Evolutionary conservation across 208 protist species (phyloP), one percentile per base, ranked within the genome.

Genomic region (Plasmodiophora brassicae): DNA sequence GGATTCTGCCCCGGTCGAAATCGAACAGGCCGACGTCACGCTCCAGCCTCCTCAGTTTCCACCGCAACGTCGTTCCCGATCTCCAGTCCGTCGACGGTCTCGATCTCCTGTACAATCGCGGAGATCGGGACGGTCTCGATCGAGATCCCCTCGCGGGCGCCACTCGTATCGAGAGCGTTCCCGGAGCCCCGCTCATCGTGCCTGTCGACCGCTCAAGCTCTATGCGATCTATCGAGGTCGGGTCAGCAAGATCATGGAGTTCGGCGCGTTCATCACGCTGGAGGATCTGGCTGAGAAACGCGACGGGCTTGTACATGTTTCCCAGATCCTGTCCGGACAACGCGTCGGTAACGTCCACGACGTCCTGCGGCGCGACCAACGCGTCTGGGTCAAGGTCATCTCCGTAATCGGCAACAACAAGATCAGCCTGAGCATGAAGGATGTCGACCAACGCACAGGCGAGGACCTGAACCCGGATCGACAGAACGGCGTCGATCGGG

Each of bases 351-450:
- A 85, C 50, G 8, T 87, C 88, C 14, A 46, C 89, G n/a, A 53
- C 85, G 22, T 88, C 0, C 89, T 96, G 54, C 92, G 93, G 84
- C 78, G 91, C 28, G 83, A 88, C 85, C 89, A 96, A 53, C 0
- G 0, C 1, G 93, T 95, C 36, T 94, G 92, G 46, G 94, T 96
- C 0, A 96, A 97, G 87, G 90, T 97, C 1, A 83, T 94, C 71
- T 87, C 88, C 22, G 25, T 57, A 14, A 87, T 93, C 0, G 71
- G 89, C 0, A 93, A 92, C 57, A 85, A 71, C 44, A 94, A 91
- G 71, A 90, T 97, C 20, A 86, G 83, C 38, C 88, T 97, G 8
- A 93, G 90, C 28, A 95, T 96, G 94, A 94, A 93, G 41, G 94
- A 96, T 50, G 93, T 96, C 0, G 94, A 97, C 88, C 95, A 97